Base-by-base conservation (phyloP, 2,329 filamentous ascomycete genomes). In the Sclerotinia subarctica region DNA sequence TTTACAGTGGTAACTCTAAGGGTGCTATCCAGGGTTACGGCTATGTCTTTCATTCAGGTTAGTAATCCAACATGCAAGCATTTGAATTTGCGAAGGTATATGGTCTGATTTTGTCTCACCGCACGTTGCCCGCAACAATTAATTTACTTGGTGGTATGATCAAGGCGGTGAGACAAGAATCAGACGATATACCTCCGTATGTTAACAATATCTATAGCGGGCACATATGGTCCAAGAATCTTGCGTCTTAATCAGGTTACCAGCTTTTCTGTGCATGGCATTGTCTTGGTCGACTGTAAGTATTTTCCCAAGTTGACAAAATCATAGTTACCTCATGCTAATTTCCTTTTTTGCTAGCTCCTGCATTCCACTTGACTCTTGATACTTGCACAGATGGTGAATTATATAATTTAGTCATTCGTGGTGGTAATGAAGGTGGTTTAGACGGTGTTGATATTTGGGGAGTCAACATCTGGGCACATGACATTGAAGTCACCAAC, bases 401-500 rank as follows among this genome's bases (percentile, higher is more conserved):
- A 73, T 75, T 85, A 4, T 86, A 85, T 75, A 86, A 86, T 24
- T 80, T 86, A 80, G 82, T 81, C 11, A 83, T 86, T 67, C 81
- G 83, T 5, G 84, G 84, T 56, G 84, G 79, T 4, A 79, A 85
- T 67, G 74, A 77, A 69, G 84, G 84, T 59, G 83, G 83, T 58
- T 76, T 87, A 6, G 85, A 88, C 73, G 86, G 85, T 3, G 80
- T 87, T 67, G 83, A 87, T 73, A 79, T 87, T 5, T 85, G 80
- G 78, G 80, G 81, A 17, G 80, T 76, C 56, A 86, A 87, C 71
- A 81, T 87, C 65, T 85, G 83, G 81, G 78, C 87, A 59, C 85
- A 88, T 73, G 85, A 88, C 74, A 79, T 87, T 54, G 83, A 84
- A 78, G 85, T 88, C 7, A 86, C 85, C 32, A 88, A 88, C 80